Conservation (phyloP, 345 rosid genomes). For the Diplotaxis tenuifolia region DNA sequence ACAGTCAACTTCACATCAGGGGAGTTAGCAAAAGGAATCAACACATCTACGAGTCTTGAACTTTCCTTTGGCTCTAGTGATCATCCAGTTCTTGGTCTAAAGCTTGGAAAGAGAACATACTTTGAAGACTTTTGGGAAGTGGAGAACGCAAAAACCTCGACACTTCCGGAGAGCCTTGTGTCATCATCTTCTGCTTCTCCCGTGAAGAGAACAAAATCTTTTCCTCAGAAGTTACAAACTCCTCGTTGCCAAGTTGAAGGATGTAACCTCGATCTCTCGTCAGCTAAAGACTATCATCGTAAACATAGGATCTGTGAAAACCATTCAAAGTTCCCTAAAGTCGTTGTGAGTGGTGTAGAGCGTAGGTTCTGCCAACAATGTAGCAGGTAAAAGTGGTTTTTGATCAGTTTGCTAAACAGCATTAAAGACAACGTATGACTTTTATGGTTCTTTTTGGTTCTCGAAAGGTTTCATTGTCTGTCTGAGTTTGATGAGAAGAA, state of each 20-base stretch:
- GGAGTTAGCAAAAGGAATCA: neutral
- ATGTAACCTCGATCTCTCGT: neutral
- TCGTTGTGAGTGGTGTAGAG: conserved; percentile 70
- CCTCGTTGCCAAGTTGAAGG: conserved; percentile 13
- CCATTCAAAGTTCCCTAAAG: conserved; percentile 48
- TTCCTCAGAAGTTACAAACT: neutral
- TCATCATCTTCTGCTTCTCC: conserved; percentile 4
- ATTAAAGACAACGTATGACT: neutral
- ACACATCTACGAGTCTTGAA: neutral
- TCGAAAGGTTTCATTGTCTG: conserved; percentile 73
- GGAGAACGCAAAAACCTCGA: neutral
- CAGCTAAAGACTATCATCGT: conserved; percentile 5
- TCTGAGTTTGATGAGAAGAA: conserved; percentile 91
- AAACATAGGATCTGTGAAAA: conserved; percentile 3
- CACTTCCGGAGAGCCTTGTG: neutral
- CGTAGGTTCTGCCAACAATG: conserved; percentile 98
- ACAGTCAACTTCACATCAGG: neutral
- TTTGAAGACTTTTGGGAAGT: conserved; percentile 12
- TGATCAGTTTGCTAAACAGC: neutral
- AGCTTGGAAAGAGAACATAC: conserved; percentile 3
- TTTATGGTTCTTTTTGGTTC: conserved; percentile 10
- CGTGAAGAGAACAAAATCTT: neutral
- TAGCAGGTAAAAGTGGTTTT: conserved; percentile 57
- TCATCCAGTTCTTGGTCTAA: conserved; percentile 1
- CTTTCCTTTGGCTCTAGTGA: conserved; percentile 7